These are phyloP conservation scores for Ambrosiella beaveri DNA, from an alignment of 2,329 filamentous ascomycete genomes.

Conservation along the genomic window DNA sequence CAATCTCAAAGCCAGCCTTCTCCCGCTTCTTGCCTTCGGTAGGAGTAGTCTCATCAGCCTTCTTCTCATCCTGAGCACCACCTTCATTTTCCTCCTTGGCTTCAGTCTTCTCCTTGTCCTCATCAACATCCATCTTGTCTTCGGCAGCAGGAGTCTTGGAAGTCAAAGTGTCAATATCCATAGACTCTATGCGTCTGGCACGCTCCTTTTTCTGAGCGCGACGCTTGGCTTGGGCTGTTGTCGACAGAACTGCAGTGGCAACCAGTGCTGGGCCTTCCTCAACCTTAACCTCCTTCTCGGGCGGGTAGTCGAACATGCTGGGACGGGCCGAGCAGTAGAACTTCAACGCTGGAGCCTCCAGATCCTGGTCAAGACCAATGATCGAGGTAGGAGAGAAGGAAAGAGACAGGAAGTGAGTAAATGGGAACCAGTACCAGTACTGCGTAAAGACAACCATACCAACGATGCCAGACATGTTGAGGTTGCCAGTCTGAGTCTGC, in stretches of 20 bases:
- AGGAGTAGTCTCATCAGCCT: slow-evolving; percentile 30
- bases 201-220: slow-evolving; percentile 88
- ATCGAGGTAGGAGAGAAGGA: slow-evolving; percentile 95
- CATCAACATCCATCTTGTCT: slow-evolving; percentile 82
- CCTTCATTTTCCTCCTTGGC: slow-evolving; percentile 30
- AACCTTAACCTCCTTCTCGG: slow-evolving; percentile 85
- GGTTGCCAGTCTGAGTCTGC: slow-evolving; percentile 92
- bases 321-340: slow-evolving; percentile 90
- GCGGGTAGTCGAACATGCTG: slow-evolving; percentile 94
- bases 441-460: slow-evolving; percentile 97
- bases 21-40: slow-evolving; percentile 73
- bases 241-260: slow-evolving; percentile 88
- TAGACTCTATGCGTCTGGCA: slow-evolving; percentile 75
- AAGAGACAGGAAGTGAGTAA: slow-evolving; percentile 90
- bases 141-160: slow-evolving; percentile 36
- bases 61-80: slow-evolving; percentile 45
- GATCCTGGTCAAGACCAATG: slow-evolving; percentile 82
- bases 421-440: slow-evolving; percentile 99
- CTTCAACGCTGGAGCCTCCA: slow-evolving; percentile 86
- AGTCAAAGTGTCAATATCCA: slow-evolving; percentile 78
- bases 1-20: slow-evolving; percentile 87
- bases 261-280: slow-evolving; percentile 89
- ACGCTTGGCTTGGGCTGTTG: slow-evolving; percentile 90
- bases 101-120: slow-evolving; percentile 29
- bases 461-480: slow-evolving; percentile 97